Conservation (phyloP, 163 green algal genomes). For the Trebouxiophyceae sp. region DNA sequence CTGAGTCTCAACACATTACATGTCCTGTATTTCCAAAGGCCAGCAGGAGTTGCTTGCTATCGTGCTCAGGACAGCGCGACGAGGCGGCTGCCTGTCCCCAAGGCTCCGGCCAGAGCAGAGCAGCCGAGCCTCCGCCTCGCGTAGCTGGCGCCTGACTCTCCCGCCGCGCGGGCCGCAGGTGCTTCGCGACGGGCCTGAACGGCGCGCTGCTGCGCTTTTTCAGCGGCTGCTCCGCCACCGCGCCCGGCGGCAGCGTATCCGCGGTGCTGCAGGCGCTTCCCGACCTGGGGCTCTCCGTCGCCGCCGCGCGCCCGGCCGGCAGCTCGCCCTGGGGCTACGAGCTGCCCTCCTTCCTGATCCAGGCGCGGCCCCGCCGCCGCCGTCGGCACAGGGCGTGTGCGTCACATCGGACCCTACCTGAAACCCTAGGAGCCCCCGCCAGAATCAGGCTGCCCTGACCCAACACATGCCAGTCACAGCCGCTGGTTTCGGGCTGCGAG, state of each 20-base stretch:
- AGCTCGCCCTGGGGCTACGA: neutral
- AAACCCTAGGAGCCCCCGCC: neutral
- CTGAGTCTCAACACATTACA: too few relatives aligned
- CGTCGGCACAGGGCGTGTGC: too few relatives aligned
- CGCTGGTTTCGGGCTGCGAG: neutral
- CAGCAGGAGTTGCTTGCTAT: too few relatives aligned
- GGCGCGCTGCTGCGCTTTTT: neutral
- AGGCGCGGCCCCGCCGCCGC: neutral
- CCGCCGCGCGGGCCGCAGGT: too few relatives aligned
- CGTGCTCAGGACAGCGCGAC: too few relatives aligned
- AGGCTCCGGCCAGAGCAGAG: neutral
- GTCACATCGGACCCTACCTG: neutral
- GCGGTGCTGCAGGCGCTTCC: neutral
- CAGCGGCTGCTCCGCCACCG: neutral
- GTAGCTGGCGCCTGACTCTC: too few relatives aligned
- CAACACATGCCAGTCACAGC: neutral
- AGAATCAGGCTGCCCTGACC: neutral
- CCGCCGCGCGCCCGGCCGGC: neutral
- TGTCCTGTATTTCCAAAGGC: too few relatives aligned
- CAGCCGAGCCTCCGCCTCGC: too few relatives aligned
- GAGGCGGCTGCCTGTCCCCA: neutral
- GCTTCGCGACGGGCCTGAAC: neutral
- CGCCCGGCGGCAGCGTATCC: neutral
- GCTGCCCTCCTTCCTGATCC: neutral
- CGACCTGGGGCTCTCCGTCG: neutral